Evolutionary conservation across 768 basidiomycete genomes (phyloP).

Genomic region (Leccinum boreale): DNA sequence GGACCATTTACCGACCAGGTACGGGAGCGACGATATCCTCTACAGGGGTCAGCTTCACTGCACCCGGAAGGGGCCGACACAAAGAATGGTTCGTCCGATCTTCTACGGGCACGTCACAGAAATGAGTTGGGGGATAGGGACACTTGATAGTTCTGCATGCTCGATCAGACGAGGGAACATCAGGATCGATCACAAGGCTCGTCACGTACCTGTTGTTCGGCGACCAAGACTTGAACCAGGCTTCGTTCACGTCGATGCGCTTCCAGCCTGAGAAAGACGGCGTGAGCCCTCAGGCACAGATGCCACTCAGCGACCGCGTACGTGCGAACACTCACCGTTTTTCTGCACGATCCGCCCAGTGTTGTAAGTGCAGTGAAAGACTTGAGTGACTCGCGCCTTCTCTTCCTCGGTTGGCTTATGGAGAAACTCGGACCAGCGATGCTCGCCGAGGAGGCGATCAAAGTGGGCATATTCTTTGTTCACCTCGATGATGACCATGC

Average conservation of each 20-base stretch:
- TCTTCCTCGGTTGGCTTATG: slow-evolving; percentile 30
- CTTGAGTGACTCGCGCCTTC: slow-evolving; percentile 21
- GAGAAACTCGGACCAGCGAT: slow-evolving; percentile 42
- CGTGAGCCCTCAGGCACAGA: not conserved
- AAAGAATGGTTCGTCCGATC: slow-evolving; percentile 36
- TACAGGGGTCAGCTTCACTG: slow-evolving; percentile 24
- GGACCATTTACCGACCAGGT: slow-evolving; percentile 28
- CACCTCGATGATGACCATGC: slow-evolving; percentile 45
- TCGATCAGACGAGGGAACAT: not conserved
- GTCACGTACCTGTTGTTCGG: slow-evolving; percentile 18
- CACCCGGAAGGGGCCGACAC: slow-evolving; percentile 44
- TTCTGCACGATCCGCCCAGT: slow-evolving; percentile 44
- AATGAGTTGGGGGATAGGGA: slow-evolving; percentile 40
- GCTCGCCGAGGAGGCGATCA: slow-evolving; percentile 39
- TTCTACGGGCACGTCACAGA: slow-evolving; percentile 39
- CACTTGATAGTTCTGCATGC: slow-evolving; percentile 27
- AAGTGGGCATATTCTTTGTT: slow-evolving; percentile 29
- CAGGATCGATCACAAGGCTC: not conserved
- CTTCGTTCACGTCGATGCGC: slow-evolving; percentile 40
- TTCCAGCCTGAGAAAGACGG: slow-evolving; percentile 40
- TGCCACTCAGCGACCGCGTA: not conserved
- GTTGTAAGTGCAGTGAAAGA: slow-evolving; percentile 40
- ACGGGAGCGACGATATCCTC: slow-evolving; percentile 22
- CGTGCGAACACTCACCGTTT: slow-evolving; percentile 32
- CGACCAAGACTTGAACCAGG: slow-evolving; percentile 37